These are phyloP conservation scores for Serendipita sp. DNA, from an alignment of 768 basidiomycete genomes.

Conservation along the genomic window DNA sequence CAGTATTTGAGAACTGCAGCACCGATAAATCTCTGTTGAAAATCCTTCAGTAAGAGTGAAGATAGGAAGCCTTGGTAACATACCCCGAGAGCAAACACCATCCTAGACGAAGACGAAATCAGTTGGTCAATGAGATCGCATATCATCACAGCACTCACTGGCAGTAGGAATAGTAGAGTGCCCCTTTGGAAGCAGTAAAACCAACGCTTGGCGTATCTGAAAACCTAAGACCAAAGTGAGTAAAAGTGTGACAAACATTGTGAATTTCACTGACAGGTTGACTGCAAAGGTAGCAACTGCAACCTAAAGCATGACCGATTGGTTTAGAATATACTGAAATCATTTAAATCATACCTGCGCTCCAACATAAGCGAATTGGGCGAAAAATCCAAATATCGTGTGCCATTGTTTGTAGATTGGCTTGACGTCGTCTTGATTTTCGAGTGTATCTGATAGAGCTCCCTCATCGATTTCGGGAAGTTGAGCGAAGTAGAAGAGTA, in stretches of 20 bases:
- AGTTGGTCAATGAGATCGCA: conserved; percentile 22
- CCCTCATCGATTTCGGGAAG: conserved; percentile 22
- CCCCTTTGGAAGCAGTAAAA: conserved; percentile 34
- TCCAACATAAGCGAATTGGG: conserved; percentile 51
- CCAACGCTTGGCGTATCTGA: conserved; percentile 30
- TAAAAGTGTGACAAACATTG: conserved; percentile 43
- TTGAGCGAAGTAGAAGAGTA: conserved; percentile 33
- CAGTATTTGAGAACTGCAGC: conserved; percentile 43
- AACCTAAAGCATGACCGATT: conserved; percentile 38
- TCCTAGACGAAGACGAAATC: neutral
- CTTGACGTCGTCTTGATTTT: conserved; percentile 22
- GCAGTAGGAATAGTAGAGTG: conserved; percentile 53
- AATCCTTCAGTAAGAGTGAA: conserved; percentile 10
- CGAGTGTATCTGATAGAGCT: conserved; percentile 19
- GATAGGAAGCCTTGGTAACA: too few relatives aligned
- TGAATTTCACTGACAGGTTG: conserved; percentile 33
- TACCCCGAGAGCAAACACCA: too few relatives aligned
- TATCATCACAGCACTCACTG: conserved; percentile 50
- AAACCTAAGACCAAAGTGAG: too few relatives aligned
- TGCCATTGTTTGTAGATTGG: conserved; percentile 56
- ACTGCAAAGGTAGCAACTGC: conserved; percentile 30
- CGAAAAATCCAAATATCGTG: conserved; percentile 55
- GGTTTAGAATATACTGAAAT: neutral
- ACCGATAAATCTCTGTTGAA: conserved; percentile 36
- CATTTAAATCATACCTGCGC: conserved; percentile 13